Percentiles rank a stretch among this genome's conserved stretches.
phyloP scores from a whole-genome alignment of 371 early-diverging fungal genomes.

The Rhizopus arrhizus region DNA sequence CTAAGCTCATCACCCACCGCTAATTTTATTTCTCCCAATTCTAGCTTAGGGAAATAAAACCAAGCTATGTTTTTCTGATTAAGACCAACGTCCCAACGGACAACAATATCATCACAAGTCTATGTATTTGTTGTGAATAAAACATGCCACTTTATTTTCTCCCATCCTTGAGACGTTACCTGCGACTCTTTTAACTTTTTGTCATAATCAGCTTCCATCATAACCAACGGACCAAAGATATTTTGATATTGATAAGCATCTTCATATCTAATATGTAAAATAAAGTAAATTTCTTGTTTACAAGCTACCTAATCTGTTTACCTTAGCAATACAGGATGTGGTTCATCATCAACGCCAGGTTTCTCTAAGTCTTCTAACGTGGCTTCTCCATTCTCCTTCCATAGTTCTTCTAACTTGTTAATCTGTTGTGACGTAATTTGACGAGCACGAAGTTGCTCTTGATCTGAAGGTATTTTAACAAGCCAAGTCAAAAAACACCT shows the following conservation, averaged over 20 bases:
- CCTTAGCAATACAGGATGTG: constrained; percentile 79
- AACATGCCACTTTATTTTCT: not conserved
- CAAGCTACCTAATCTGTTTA: constrained; percentile 16
- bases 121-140: constrained; percentile 12
- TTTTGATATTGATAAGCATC: constrained; percentile 97
- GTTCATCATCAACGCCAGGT: constrained; percentile 85
- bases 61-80: constrained; percentile 93
- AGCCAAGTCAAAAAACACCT: constrained; percentile 93
- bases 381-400: constrained; percentile 82
- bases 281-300: no score
- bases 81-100: constrained; percentile 96
- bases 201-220: constrained; percentile 97
- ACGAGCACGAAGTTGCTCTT: constrained; percentile 85
- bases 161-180: constrained; percentile 22
- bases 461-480: constrained; percentile 87
- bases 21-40: constrained; percentile 90
- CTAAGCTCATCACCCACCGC: constrained; percentile 96
- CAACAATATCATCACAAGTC: constrained; percentile 93
- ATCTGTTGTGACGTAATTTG: constrained; percentile 87
- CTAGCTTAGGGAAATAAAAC: constrained; percentile 90
- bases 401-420: constrained; percentile 86
- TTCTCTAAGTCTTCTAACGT: constrained; percentile 85
- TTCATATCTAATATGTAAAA: constrained; percentile 68
- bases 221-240: constrained; percentile 93
- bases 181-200: constrained; percentile 93